These are phyloP conservation scores for Neonectria hederae DNA, from an alignment of 2,329 filamentous ascomycete genomes.

Conservation along the genomic window DNA sequence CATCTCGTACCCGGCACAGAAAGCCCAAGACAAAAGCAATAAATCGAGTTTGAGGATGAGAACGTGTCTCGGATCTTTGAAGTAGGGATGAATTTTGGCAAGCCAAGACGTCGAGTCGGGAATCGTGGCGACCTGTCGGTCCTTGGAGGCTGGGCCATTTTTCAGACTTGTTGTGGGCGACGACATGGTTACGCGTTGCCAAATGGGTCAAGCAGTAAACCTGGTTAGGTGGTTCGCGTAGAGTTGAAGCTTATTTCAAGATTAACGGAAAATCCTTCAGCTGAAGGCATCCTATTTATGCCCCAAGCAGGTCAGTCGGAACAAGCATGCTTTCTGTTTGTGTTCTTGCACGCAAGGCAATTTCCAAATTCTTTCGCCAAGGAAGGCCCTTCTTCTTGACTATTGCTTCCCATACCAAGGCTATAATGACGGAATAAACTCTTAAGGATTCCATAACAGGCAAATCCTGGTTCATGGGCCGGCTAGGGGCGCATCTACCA, in stretches of 20 bases:
- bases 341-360: not conserved
- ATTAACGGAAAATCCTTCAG: not conserved
- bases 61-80: slow-evolving; percentile 41
- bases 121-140: not conserved
- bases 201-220: not conserved
- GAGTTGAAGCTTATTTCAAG: not conserved
- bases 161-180: slow-evolving; percentile 24
- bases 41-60: slow-evolving; percentile 44
- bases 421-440: slow-evolving; percentile 24
- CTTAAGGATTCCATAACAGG: not conserved
- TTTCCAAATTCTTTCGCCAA: not conserved
- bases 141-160: not conserved
- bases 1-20: slow-evolving; percentile 26
- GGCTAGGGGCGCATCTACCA: not conserved
- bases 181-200: slow-evolving; percentile 21
- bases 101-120: slow-evolving; percentile 41
- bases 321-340: not conserved
- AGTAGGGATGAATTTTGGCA: slow-evolving; percentile 44
- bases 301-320: no score
- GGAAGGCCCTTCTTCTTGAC: no score
- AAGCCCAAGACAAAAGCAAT: slow-evolving; percentile 41
- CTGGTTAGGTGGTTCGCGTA: not conserved
- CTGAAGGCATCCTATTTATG: slow-evolving; percentile 5
- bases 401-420: slow-evolving; percentile 6
- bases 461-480: slow-evolving; percentile 11